Conservation (phyloP, 495 filamentous ascomycete genomes). For the Penicillium malachiteum region DNA sequence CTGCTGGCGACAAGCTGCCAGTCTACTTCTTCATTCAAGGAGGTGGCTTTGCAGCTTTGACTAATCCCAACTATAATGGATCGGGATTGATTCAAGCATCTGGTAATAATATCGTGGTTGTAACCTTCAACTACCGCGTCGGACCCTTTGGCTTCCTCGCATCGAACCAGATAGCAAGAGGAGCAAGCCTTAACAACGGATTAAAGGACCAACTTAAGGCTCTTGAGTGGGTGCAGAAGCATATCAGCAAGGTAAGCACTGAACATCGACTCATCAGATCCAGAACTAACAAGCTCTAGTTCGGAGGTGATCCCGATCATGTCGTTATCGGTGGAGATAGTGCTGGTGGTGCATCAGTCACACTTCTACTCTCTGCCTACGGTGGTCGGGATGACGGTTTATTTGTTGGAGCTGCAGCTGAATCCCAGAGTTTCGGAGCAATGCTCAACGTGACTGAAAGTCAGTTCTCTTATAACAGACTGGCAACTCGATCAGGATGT, state of each 20-base stretch:
- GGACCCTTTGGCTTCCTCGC: slow-evolving; percentile 74
- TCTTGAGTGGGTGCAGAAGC: slow-evolving; percentile 65
- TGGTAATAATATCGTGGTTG: slow-evolving; percentile 60
- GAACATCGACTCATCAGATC: neutral
- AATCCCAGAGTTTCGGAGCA: slow-evolving; percentile 64
- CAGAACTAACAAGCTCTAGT: slow-evolving; percentile 33
- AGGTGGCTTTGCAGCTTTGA: slow-evolving; percentile 65
- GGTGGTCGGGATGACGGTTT: slow-evolving; percentile 52
- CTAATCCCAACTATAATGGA: slow-evolving; percentile 68
- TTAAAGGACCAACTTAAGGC: slow-evolving; percentile 68
- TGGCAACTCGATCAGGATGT: slow-evolving; percentile 59
- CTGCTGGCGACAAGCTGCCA: slow-evolving; percentile 48
- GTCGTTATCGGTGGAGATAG: slow-evolving; percentile 72
- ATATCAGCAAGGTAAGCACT: slow-evolving; percentile 52
- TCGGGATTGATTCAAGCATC: slow-evolving; percentile 59
- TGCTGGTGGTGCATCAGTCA: slow-evolving; percentile 66
- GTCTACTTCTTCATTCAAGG: slow-evolving; percentile 77
- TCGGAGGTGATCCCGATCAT: slow-evolving; percentile 71
- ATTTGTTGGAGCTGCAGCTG: slow-evolving; percentile 63
- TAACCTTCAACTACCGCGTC: slow-evolving; percentile 79
- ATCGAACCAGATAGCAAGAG: slow-evolving; percentile 53
- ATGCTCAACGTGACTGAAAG: slow-evolving; percentile 58
- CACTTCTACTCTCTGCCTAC: slow-evolving; percentile 66
- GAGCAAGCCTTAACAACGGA: slow-evolving; percentile 64
- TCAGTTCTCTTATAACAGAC: slow-evolving; percentile 64